Evolutionary conservation across 768 basidiomycete species (phyloP), one percentile per base, ranked within the genome.

Genomic region (Lepiota brunneoincarnata): DNA sequence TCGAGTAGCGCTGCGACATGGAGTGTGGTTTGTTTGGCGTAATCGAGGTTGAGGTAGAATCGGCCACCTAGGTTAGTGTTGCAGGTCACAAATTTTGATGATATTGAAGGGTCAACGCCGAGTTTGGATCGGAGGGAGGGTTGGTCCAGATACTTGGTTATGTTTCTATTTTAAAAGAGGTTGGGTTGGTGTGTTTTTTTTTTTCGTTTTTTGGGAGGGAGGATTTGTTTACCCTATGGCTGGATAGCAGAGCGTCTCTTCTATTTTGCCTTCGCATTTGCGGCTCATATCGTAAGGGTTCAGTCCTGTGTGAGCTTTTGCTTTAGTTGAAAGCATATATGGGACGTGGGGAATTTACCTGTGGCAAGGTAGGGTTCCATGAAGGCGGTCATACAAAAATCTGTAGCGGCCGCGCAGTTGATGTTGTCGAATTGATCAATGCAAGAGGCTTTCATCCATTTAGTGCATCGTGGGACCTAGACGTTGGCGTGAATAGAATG

Each of bases 251-350:
- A 86, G 73, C 0, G 74, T 73, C 2, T 75, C 76, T 2, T 45
- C 59, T 6, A 78, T 64, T 26, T 67, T 63, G 54, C 83, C 77
- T 59, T 78, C 76, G 54, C 86, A 89, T 26, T 72, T 67, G 62
- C 78, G 76, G 62, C 79, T 83, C 49, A 92, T 78, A 61, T 91
- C 87, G 61, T 91, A 90, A 1, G 79, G 81, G 62, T 84, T 84
- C 64, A 71, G 68, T n/a, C 72, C 75, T 74, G 47, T 17, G 17
- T 10, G 17, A 10, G 3, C 37, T 36, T 23, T 9, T 36, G 41
- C 20, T 9, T 21, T n/a, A 18, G 38, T 35, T 28, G 26, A 44
- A n/a, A 18, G 24, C 51, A 45, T 35, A 24, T 9, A 28, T 1
- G 17, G 23, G 12, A 2, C 4, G 2, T 12, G 15, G 26, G 7